Evolutionary conservation across 2,329 filamentous ascomycete species (phyloP).

Genomic region (Neonectria ditissima): DNA sequence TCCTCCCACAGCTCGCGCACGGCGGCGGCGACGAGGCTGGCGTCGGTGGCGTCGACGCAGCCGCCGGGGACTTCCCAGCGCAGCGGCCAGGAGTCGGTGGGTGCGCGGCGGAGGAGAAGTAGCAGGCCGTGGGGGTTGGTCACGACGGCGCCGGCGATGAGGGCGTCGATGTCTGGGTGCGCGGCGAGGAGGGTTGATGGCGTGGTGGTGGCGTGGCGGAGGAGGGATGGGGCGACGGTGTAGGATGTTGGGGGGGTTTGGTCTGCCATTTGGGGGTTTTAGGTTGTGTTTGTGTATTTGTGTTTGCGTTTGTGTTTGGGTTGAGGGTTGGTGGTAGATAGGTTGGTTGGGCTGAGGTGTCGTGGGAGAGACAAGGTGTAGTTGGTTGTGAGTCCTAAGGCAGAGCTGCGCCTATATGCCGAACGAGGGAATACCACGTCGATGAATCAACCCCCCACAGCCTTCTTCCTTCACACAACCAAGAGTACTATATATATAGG

Average conservation of each 20-base stretch:
- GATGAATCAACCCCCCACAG: conserved; percentile 9
- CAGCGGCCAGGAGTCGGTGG: conserved; percentile 45
- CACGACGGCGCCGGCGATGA: conserved; percentile 43
- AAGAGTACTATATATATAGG: neutral
- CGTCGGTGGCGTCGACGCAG: conserved; percentile 38
- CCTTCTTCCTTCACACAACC: neutral
- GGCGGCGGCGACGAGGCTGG: conserved; percentile 38
- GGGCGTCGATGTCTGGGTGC: conserved; percentile 37
- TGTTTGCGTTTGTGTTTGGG: neutral
- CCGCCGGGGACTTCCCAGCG: conserved; percentile 44
- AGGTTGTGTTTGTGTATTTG: neutral
- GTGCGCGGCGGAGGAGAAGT: conserved; percentile 42
- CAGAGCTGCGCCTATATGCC: neutral
- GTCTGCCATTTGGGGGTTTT: neutral
- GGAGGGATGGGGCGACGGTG: conserved; percentile 32
- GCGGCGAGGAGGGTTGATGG: conserved; percentile 33
- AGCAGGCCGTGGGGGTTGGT: conserved; percentile 34
- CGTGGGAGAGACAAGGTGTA: neutral
- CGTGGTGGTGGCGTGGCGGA: conserved; percentile 24
- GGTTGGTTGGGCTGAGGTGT: neutral
- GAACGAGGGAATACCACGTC: neutral
- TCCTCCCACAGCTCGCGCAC: conserved; percentile 63
- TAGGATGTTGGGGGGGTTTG: conserved; percentile 28
- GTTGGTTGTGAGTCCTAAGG: neutral
- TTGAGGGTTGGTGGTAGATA: neutral